Evolutionary conservation across 495 filamentous ascomycete genomes (phyloP).

Genomic region (Penicillium desertorum): DNA sequence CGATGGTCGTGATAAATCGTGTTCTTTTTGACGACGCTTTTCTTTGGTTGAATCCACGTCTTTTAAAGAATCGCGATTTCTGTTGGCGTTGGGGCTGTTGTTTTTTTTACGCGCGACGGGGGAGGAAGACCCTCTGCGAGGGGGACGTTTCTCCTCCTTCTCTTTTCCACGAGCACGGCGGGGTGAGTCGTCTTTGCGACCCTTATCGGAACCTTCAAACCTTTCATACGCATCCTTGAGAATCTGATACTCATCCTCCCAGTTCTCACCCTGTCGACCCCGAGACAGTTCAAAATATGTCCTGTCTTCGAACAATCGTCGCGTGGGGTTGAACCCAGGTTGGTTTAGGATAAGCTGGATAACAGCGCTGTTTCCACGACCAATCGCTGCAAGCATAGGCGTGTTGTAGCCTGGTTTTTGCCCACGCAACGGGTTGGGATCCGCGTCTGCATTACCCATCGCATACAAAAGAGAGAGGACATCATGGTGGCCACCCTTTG

Average conservation of each 20-base stretch:
- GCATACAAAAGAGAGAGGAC: constrained; percentile 84
- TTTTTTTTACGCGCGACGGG: constrained; percentile 49
- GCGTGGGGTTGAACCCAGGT: constrained; percentile 73
- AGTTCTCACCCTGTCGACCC: constrained; percentile 76
- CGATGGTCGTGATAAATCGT: constrained; percentile 32
- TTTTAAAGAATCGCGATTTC: constrained; percentile 33
- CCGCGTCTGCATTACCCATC: constrained; percentile 73
- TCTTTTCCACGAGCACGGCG: constrained; percentile 59
- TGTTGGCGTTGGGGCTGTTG: constrained; percentile 32
- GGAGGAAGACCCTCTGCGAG: constrained; percentile 50
- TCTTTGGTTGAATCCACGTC: constrained; percentile 33
- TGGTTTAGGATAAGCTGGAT: constrained; percentile 78
- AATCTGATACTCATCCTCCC: constrained; percentile 85
- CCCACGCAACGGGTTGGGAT: constrained; percentile 63
- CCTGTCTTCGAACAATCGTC: constrained; percentile 61
- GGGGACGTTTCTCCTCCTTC: constrained; percentile 48
- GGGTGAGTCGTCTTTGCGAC: constrained; percentile 47
- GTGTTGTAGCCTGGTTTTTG: constrained; percentile 64
- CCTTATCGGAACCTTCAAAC: constrained; percentile 46
- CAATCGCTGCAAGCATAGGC: constrained; percentile 92
- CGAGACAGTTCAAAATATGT: constrained; percentile 84
- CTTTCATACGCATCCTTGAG: constrained; percentile 77
- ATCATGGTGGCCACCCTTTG: constrained; percentile 86
- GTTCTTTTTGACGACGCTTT: constrained; percentile 40
- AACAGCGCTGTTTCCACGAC: constrained; percentile 80